These are phyloP conservation scores for Cryptococcus deneoformans DNA, from an alignment of 1,284 basidiomycete genomes.

Conservation along the genomic window DNA sequence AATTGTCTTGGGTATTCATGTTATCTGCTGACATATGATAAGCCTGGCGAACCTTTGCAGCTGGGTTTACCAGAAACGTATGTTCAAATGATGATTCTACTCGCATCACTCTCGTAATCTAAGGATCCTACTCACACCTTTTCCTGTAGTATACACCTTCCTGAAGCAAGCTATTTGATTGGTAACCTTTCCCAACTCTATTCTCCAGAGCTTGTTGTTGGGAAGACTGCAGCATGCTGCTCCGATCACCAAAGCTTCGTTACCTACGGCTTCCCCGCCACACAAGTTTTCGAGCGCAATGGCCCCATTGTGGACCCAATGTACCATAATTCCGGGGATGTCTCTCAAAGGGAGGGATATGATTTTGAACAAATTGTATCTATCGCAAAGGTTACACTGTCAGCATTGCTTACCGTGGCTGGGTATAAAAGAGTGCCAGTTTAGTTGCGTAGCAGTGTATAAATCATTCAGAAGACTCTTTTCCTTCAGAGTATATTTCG, in stretches of 20 bases:
- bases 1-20: neutral
- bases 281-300: constrained; percentile 66
- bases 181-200: constrained; percentile 66
- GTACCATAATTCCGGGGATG: constrained; percentile 62
- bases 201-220: constrained; percentile 75
- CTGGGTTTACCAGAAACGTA: constrained; percentile 63
- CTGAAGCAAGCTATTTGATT: constrained; percentile 70
- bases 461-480: too few relatives aligned
- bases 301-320: constrained; percentile 79
- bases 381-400: constrained; percentile 75
- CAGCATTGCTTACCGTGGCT: constrained; percentile 40
- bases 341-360: constrained; percentile 71
- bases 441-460: too few relatives aligned
- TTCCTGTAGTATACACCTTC: constrained; percentile 64
- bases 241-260: constrained; percentile 81
- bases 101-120: neutral
- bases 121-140: neutral
- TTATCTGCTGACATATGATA: neutral
- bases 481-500: too few relatives aligned
- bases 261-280: constrained; percentile 73
- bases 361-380: constrained; percentile 73
- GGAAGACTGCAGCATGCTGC: constrained; percentile 74
- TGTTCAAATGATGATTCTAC: constrained; percentile 13
- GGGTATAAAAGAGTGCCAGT: constrained; percentile 18
- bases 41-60: constrained; percentile 69